Percentiles rank a stretch among this genome's conserved stretches.
These are phyloP conservation scores for Rehmannia glutinosa DNA, from an alignment of 257 asterid genomes.

Conservation along the genomic window DNA sequence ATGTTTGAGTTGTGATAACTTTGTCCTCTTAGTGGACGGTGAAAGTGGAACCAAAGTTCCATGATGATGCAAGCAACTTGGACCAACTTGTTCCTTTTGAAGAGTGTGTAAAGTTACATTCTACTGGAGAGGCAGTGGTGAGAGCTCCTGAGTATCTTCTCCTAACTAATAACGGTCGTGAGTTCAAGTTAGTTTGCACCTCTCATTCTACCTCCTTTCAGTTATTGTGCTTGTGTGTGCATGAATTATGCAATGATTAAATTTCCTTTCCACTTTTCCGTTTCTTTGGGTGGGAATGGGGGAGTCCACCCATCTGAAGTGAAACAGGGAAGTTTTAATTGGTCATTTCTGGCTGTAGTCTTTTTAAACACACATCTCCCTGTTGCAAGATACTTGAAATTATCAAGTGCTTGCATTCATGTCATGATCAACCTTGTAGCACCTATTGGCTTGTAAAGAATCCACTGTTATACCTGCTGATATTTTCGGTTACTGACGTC, in stretches of 20 bases:
- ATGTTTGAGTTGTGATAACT: constrained; percentile 25
- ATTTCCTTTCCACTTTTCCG: neutral
- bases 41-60: constrained; percentile 85
- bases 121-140: constrained; percentile 67
- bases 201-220: constrained; percentile 25
- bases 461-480: neutral
- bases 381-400: neutral
- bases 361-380: neutral
- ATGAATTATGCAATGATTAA: constrained; percentile 8
- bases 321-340: neutral
- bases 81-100: constrained; percentile 94
- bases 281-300: constrained; percentile 6
- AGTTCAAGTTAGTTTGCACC: constrained; percentile 71
- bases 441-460: neutral
- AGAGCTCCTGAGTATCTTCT: constrained; percentile 94
- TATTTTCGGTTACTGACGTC: neutral
- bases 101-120: constrained; percentile 67
- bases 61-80: constrained; percentile 89
- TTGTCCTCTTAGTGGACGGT: constrained; percentile 78
- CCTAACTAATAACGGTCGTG: constrained; percentile 88
- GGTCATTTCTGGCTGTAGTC: neutral
- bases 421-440: neutral
- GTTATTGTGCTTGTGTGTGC: constrained; percentile 5
- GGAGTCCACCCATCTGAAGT: neutral
- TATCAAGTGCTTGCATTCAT: neutral